A percentile compares a stretch with the other conserved stretches of the same genome.
Conservation (phyloP, 2,329 filamentous ascomycete species). For the Neonectria ditissima region DNA sequence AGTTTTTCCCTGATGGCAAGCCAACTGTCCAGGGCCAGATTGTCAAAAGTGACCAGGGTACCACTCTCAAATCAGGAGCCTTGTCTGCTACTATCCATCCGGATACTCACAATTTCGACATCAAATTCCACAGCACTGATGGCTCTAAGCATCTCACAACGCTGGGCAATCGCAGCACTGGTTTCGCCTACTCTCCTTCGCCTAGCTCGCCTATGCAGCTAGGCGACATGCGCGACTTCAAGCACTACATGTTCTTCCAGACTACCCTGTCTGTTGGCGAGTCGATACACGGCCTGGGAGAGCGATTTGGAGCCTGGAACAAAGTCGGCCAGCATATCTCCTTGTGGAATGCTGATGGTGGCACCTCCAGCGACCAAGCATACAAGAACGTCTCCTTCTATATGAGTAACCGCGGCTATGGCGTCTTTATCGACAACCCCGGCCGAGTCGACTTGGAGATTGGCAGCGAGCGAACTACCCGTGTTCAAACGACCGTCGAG, state of each 20-base stretch:
- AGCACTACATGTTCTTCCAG: conserved; percentile 69
- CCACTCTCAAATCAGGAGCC: conserved; percentile 51
- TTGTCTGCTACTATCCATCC: conserved; percentile 52
- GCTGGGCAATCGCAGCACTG: conserved; percentile 54
- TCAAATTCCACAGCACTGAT: conserved; percentile 54
- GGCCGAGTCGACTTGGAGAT: conserved; percentile 79
- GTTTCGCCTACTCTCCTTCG: conserved; percentile 52
- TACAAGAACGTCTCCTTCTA: conserved; percentile 81
- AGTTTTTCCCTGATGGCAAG: conserved; percentile 53
- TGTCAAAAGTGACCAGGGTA: conserved; percentile 49
- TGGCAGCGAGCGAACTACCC: conserved; percentile 77
- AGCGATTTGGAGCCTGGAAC: conserved; percentile 81
- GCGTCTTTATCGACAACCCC: conserved; percentile 79
- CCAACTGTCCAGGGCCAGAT: conserved; percentile 46
- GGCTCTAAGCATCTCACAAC: conserved; percentile 52
- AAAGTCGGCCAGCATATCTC: conserved; percentile 78
- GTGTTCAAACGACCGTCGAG: conserved; percentile 76
- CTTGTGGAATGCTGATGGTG: conserved; percentile 73
- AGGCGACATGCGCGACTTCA: conserved; percentile 56
- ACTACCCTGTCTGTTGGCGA: conserved; percentile 69
- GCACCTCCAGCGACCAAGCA: conserved; percentile 76
- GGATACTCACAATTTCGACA: conserved; percentile 52
- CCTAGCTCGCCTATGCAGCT: conserved; percentile 51
- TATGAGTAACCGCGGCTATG: conserved; percentile 79
- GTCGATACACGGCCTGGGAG: conserved; percentile 79